These are phyloP conservation scores for Psilocybe subaeruginosa DNA, from an alignment of 768 basidiomycete genomes.

Conservation along the genomic window DNA sequence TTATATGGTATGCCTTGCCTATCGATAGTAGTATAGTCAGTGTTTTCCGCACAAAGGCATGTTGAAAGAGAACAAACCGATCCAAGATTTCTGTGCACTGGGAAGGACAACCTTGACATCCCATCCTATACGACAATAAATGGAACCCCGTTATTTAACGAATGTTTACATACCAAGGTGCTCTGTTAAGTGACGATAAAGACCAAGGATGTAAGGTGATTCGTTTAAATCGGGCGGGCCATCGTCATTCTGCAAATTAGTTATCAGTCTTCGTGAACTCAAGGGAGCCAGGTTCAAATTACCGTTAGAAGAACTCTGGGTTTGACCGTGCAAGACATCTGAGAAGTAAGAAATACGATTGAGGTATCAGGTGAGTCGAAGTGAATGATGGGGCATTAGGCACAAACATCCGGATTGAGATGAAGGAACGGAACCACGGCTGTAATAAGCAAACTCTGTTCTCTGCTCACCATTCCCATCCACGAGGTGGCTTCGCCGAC, in stretches of 20 bases:
- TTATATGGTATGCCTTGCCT: slow-evolving; percentile 86
- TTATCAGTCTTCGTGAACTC: neutral
- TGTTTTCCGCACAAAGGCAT: neutral
- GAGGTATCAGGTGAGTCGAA: neutral
- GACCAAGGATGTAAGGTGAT: slow-evolving; percentile 76
- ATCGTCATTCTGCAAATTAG: slow-evolving; percentile 72
- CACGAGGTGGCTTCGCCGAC: slow-evolving; percentile 2
- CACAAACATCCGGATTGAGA: neutral
- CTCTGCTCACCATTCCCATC: slow-evolving; percentile 6
- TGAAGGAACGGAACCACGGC: neutral
- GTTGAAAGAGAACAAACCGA: slow-evolving; percentile 50
- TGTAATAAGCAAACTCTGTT: neutral
- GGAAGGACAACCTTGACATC: slow-evolving; percentile 81
- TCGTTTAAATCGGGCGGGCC: slow-evolving; percentile 69
- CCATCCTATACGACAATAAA: slow-evolving; percentile 54
- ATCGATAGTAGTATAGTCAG: slow-evolving; percentile 1
- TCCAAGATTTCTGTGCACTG: slow-evolving; percentile 86
- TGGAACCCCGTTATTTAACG: neutral
- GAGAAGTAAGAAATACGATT: neutral
- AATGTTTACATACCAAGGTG: slow-evolving; percentile 52
- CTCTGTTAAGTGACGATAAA: slow-evolving; percentile 63
- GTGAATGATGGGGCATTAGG: neutral
- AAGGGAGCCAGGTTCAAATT: slow-evolving; percentile 3
- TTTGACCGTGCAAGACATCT: slow-evolving; percentile 15
- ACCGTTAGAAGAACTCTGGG: slow-evolving; percentile 46